Conservation (phyloP, 192 early-diverging fungal genomes). For the Podila horticola region DNA sequence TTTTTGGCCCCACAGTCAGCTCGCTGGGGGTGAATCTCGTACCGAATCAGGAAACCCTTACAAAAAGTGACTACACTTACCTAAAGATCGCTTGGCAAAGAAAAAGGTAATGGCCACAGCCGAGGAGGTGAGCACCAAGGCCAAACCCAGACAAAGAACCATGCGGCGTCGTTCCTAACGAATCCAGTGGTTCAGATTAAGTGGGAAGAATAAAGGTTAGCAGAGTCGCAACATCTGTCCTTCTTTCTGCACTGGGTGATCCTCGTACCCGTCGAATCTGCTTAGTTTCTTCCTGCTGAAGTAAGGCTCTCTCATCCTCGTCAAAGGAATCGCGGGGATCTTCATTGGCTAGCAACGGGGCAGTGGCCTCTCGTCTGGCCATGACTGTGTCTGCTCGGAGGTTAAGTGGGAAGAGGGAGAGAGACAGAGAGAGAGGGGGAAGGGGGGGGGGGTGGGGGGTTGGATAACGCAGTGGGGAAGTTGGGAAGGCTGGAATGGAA, state of each 20-base stretch:
- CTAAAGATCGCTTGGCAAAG: conserved; percentile 13
- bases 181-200: not conserved
- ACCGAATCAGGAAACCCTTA: not conserved
- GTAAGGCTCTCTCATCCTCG: conserved; percentile 34
- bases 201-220: not conserved
- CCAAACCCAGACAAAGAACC: conserved; percentile 32
- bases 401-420: not conserved
- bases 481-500: no score
- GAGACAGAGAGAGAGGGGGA: no score
- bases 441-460: no score
- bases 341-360: conserved; percentile 40
- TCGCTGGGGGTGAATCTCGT: not conserved
- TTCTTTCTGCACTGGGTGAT: not conserved
- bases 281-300: conserved; percentile 26
- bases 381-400: not conserved
- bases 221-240: not conserved
- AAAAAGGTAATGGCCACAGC: conserved; percentile 27
- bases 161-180: conserved; percentile 30
- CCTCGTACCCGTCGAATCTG: conserved; percentile 33
- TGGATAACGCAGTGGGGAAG: no score
- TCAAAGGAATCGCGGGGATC: conserved; percentile 41
- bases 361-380: conserved; percentile 11
- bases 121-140: conserved; percentile 24
- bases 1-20: not conserved
- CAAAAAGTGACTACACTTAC: not conserved